Percentiles rank a stretch among this genome's conserved stretches.
These are phyloP conservation scores for Clonostachys byssicola DNA, from an alignment of 2,329 filamentous ascomycete species.

Conservation along the genomic window DNA sequence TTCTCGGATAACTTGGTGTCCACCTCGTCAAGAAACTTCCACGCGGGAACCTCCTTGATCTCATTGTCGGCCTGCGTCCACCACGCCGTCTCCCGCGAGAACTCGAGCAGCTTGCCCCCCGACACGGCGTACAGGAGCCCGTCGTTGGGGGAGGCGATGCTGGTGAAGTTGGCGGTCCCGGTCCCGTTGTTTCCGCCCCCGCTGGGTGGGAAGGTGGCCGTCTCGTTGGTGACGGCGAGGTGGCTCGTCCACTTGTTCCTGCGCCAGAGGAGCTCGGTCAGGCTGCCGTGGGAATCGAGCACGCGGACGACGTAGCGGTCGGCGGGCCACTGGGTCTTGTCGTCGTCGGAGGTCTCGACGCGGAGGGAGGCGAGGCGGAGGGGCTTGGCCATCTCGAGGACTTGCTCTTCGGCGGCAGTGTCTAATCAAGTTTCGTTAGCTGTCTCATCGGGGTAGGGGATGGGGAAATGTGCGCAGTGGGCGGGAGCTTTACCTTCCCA, in stretches of 20 bases:
- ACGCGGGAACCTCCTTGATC: background rate
- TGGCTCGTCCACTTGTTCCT: background rate
- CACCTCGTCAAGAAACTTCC: conserved; percentile 3
- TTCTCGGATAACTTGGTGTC: background rate
- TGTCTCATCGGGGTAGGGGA: too few species aligned
- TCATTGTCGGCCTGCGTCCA: conserved; percentile 1
- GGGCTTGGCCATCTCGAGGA: background rate
- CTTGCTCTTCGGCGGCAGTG: background rate
- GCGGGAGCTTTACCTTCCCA: background rate
- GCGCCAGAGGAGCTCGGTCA: conserved; percentile 2
- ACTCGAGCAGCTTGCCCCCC: conserved; percentile 2
- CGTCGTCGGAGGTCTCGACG: background rate
- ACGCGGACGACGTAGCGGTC: conserved; percentile 1
- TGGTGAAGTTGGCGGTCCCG: background rate
- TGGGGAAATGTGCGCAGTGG: too few species aligned
- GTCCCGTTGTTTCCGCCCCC: too few species aligned
- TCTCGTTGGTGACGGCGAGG: background rate
- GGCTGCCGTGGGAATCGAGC: conserved; percentile 1
- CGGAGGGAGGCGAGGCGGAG: background rate
- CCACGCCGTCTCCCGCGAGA: conserved; percentile 2
- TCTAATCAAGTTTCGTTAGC: background rate
- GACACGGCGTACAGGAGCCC: conserved; percentile 2
- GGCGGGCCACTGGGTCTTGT: background rate
- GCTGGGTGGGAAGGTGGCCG: background rate
- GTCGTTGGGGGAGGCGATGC: conserved; percentile 1